Base-by-base conservation (phyloP, 1,284 basidiomycete species). In the Mycena sp. region DNA sequence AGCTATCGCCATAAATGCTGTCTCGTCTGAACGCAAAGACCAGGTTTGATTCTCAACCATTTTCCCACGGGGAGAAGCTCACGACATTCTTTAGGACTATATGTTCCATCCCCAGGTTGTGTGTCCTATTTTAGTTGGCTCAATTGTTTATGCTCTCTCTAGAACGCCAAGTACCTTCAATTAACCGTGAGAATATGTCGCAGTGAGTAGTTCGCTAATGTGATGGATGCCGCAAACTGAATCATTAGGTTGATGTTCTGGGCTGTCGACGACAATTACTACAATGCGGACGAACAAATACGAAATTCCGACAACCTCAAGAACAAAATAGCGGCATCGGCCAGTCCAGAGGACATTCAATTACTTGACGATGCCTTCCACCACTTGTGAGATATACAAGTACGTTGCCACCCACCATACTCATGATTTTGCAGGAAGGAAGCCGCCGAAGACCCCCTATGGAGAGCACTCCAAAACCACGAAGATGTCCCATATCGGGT, bases 1-100 rank as follows among this genome's bases (percentile, higher is more conserved):
- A 1, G 76, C 78, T 1, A 87, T 96, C 29, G 86, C 83, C 0
- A 84, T 92, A 58, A 97, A 97, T 68, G 92, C 94, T 0, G 81
- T 95, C 30, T 88, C 91, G 70, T 92, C 91, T 11, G 82, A 92
- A 69, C 80, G 92, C 6, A 84, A 76, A 17, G 92, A 90, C 72
- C 79, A 84, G 76, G 89, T 88, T 67, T 29, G 79, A 71, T 17
- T 45, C 49, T 57, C n/a, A 55, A 55, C 26, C 60, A 32, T 37
- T 50, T 38, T 4, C 35, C 1, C 14, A 29, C 17, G 6, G 21
- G 40, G 17, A 9, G 23, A 37, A 43, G 21, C 41, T 54, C 51
- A 52, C 51, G 25, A 45, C 64, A 45, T n/a, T 50, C 16, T 35
- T 23, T 67, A 92, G 90, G 91, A 94, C 76, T 93, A 93, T 69